Conservation (phyloP, 1,284 basidiomycete species). For the Boletus albobrunnescens region DNA sequence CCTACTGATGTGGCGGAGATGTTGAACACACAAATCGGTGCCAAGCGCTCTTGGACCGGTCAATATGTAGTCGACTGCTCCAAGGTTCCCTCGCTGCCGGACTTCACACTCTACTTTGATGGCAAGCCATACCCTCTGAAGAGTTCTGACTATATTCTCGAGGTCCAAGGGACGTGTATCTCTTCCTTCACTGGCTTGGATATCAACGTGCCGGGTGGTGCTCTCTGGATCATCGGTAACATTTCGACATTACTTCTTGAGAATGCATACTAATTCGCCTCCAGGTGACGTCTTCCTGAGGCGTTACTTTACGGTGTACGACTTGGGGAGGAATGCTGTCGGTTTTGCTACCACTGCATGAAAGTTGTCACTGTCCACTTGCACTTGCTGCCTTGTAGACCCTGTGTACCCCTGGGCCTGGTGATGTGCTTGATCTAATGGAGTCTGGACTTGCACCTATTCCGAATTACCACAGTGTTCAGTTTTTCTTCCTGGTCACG, state of each 20-base stretch:
- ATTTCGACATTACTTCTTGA: constrained; percentile 16
- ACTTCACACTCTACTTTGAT: constrained; percentile 80
- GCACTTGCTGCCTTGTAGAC: constrained; percentile 6
- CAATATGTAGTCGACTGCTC: constrained; percentile 92
- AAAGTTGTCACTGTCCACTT: constrained; percentile 1
- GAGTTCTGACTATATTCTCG: constrained; percentile 85
- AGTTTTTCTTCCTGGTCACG: background rate
- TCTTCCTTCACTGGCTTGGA: constrained; percentile 93
- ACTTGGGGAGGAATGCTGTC: constrained; percentile 80
- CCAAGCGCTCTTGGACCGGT: constrained; percentile 89
- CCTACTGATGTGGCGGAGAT: constrained; percentile 97
- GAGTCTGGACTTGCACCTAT: background rate
- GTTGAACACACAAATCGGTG: constrained; percentile 94
- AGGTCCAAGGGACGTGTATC: constrained; percentile 88
- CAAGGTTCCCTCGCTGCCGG: constrained; percentile 81
- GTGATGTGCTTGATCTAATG: constrained; percentile 13
- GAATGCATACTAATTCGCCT: constrained; percentile 9
- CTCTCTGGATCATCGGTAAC: constrained; percentile 92
- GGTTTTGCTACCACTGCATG: constrained; percentile 63
- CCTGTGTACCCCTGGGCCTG: background rate
- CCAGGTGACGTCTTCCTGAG: constrained; percentile 84
- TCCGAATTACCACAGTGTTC: background rate
- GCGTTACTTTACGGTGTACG: constrained; percentile 93
- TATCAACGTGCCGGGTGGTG: constrained; percentile 82
- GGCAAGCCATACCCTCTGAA: constrained; percentile 79